These are phyloP conservation scores for Nissolia schottii DNA, from an alignment of 306 rosid species.

Conservation along the genomic window DNA sequence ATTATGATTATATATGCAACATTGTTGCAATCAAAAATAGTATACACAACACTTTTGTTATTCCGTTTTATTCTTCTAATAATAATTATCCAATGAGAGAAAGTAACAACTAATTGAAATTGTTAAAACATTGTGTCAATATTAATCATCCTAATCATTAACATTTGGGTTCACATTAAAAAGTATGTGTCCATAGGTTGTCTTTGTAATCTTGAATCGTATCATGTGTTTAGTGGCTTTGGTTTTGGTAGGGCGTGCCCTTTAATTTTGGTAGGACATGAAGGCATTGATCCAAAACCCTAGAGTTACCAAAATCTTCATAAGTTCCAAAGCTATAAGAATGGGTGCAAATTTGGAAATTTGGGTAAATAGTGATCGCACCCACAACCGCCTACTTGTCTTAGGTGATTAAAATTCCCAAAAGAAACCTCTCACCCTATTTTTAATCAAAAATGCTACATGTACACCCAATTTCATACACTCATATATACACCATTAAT, in stretches of 20 bases:
- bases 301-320: constrained; percentile 27
- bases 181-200: not conserved
- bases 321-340: constrained; percentile 41
- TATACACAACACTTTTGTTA: not conserved
- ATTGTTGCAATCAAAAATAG: not conserved
- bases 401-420: constrained; percentile 48
- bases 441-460: too few relatives aligned
- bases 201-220: constrained; percentile 3
- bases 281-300: too few relatives aligned
- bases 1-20: too few relatives aligned
- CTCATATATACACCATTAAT: too few relatives aligned
- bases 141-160: not conserved
- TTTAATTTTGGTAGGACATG: constrained; percentile 4
- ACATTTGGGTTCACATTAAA: not conserved
- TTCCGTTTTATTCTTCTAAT: not conserved
- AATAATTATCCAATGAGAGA: not conserved
- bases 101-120: not conserved
- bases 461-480: too few relatives aligned
- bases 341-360: constrained; percentile 12
- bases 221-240: constrained; percentile 17
- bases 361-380: constrained; percentile 15
- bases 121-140: not conserved
- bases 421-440: constrained; percentile 30
- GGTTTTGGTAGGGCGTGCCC: constrained; percentile 23
- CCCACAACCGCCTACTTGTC: not conserved